A percentile compares a stretch with the other conserved stretches of the same genome.
phyloP scores from a whole-genome alignment of 1,284 basidiomycete species.

The Ceratobasidium theobromae region DNA sequence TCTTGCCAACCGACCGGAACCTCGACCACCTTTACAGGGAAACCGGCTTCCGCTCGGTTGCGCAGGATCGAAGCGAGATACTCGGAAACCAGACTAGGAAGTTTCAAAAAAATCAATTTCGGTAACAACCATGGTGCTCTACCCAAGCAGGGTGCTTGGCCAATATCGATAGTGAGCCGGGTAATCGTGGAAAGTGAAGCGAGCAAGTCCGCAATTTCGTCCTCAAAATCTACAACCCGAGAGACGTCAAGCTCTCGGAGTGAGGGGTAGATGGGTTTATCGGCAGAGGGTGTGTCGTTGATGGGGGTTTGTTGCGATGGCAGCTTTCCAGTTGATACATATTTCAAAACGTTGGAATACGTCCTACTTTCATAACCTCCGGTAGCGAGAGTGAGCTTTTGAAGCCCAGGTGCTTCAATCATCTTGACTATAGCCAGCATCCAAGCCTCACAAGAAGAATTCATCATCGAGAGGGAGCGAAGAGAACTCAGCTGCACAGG shows the following conservation, averaged over 20 bases:
- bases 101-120: background rate
- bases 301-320: no score
- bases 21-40: background rate
- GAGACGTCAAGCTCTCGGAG: background rate
- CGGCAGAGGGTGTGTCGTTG: no score
- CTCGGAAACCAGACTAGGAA: background rate
- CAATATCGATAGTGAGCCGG: background rate
- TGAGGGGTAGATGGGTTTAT: background rate
- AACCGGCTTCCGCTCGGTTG: background rate
- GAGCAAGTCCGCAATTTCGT: background rate
- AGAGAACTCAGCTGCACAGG: background rate
- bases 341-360: no score
- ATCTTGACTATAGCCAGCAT: background rate
- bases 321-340: no score
- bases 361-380: no score
- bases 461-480: background rate
- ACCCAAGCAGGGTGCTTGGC: background rate
- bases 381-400: background rate
- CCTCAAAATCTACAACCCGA: background rate
- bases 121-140: background rate
- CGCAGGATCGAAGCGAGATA: background rate
- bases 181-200: background rate
- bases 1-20: no score
- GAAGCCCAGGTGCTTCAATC: background rate
- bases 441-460: no score